Conservation (phyloP, 2,329 filamentous ascomycete genomes). For the Penicillium digitatum region DNA sequence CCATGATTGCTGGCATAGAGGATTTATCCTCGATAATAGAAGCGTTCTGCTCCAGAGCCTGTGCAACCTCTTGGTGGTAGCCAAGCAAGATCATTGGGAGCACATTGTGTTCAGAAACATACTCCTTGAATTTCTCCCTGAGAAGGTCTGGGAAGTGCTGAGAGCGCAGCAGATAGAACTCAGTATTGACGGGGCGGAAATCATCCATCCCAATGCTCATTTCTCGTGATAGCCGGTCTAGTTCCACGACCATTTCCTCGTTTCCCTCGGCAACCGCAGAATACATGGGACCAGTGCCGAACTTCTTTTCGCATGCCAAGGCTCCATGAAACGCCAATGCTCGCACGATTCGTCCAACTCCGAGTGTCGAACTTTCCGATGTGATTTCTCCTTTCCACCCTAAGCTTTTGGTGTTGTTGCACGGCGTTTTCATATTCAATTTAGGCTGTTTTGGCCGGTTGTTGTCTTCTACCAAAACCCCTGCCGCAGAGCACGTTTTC, state of each 20-base stretch:
- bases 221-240: neutral
- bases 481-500: neutral
- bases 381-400: conserved; percentile 15
- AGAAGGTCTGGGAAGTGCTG: neutral
- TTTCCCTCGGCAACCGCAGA: conserved; percentile 1
- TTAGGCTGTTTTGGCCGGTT: neutral
- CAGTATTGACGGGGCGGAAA: neutral
- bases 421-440: neutral
- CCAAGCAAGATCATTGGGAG: conserved; percentile 7
- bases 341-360: conserved; percentile 10
- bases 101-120: neutral
- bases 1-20: conserved; percentile 7
- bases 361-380: conserved; percentile 12
- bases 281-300: neutral
- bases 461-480: neutral
- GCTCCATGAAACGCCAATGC: conserved; percentile 9
- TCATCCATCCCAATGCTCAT: neutral
- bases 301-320: neutral
- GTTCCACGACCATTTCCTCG: conserved; percentile 14
- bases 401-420: neutral
- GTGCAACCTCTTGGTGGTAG: conserved; percentile 5
- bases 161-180: conserved; percentile 5
- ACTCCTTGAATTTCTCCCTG: neutral
- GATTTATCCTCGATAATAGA: neutral
- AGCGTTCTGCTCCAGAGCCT: conserved; percentile 8